Conservation (phyloP, 2,329 filamentous ascomycete species). For the Xylaria sp. region DNA sequence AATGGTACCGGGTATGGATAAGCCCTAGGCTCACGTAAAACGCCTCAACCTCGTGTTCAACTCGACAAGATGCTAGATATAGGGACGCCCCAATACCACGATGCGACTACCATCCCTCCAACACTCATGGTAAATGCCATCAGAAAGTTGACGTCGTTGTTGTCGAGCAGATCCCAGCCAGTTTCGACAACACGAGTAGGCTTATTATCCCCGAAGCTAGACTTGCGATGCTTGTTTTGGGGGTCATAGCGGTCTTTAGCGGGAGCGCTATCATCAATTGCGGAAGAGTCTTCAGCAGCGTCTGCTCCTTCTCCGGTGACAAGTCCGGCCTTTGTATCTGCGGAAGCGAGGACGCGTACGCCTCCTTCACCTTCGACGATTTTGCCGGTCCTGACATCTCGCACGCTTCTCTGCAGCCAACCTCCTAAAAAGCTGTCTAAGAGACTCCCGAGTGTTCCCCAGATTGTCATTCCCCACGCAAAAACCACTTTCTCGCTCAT, state of each 20-base stretch:
- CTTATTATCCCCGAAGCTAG: slow-evolving; percentile 64
- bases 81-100: slow-evolving; percentile 69
- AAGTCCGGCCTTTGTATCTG: slow-evolving; percentile 54
- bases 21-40: neutral
- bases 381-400: slow-evolving; percentile 84
- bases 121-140: slow-evolving; percentile 89
- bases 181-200: slow-evolving; percentile 73
- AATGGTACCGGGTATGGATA: neutral
- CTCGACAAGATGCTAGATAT: slow-evolving; percentile 55
- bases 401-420: slow-evolving; percentile 84
- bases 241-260: slow-evolving; percentile 59
- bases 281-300: slow-evolving; percentile 52
- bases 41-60: slow-evolving; percentile 14
- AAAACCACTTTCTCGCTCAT: slow-evolving; percentile 56
- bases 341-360: slow-evolving; percentile 62
- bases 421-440: slow-evolving; percentile 90
- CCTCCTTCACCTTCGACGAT: slow-evolving; percentile 89
- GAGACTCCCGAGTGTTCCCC: slow-evolving; percentile 82
- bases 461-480: slow-evolving; percentile 70
- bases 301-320: slow-evolving; percentile 57
- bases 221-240: slow-evolving; percentile 59
- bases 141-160: slow-evolving; percentile 93
- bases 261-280: slow-evolving; percentile 50
- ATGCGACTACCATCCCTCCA: slow-evolving; percentile 74
- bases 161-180: slow-evolving; percentile 81